phyloP scores from a whole-genome alignment of 305 asterid genomes.

The Vinca major region DNA sequence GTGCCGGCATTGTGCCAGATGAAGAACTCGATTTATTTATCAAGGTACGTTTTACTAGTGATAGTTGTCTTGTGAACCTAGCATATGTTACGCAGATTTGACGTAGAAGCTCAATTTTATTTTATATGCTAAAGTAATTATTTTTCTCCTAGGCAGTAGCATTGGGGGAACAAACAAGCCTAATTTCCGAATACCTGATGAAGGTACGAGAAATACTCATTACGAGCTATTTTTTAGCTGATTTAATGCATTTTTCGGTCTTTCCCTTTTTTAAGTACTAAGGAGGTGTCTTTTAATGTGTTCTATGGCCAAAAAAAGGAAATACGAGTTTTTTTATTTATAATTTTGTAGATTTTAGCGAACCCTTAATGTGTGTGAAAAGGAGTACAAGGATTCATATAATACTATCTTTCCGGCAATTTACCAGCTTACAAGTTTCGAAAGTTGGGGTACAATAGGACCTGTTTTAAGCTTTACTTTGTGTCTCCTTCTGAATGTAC shows the following conservation, averaged over 20 bases:
- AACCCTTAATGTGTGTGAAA: too few relatives aligned
- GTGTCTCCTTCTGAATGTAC: slow-evolving; percentile 13
- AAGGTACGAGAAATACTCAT: slow-evolving; percentile 39
- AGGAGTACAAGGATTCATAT: too few relatives aligned
- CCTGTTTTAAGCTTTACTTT: slow-evolving; percentile 3
- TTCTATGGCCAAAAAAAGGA: too few relatives aligned
- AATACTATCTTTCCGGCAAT: too few relatives aligned
- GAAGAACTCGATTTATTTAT: slow-evolving; percentile 87
- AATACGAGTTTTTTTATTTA: too few relatives aligned
- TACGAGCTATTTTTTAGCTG: too few relatives aligned
- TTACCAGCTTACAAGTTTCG: neutral
- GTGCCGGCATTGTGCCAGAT: slow-evolving; percentile 70
- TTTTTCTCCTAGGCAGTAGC: slow-evolving; percentile 78
- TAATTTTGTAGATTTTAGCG: too few relatives aligned
- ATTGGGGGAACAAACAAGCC: slow-evolving; percentile 65
- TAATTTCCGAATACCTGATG: slow-evolving; percentile 67
- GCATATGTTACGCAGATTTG: neutral
- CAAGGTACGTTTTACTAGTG: slow-evolving; percentile 43
- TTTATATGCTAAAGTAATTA: slow-evolving; percentile 23
- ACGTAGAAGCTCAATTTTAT: neutral
- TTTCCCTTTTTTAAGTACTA: too few relatives aligned
- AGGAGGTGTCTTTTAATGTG: too few relatives aligned
- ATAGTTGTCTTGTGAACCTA: slow-evolving; percentile 2
- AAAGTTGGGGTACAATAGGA: neutral
- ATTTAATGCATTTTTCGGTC: neutral